phyloP scores from a whole-genome alignment of 495 filamentous ascomycete genomes.

The Hamigera avellanea region DNA sequence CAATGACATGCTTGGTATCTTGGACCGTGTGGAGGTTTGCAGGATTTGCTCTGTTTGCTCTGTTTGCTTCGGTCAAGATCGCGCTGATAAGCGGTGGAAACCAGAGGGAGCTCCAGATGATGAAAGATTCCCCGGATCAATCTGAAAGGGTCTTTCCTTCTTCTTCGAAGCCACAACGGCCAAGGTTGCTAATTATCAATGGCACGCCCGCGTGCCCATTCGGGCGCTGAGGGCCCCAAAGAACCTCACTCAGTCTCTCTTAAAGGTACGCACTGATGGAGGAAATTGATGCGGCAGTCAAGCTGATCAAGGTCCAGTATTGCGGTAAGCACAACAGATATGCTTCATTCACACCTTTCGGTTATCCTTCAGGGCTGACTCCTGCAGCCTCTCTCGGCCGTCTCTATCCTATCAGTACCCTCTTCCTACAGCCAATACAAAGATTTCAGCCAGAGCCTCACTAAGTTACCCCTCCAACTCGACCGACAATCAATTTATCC shows the following conservation, averaged over 20 bases:
- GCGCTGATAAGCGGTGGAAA: not conserved
- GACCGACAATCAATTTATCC: conserved; percentile 40
- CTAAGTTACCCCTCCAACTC: conserved; percentile 40
- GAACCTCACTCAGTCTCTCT: conserved; percentile 78
- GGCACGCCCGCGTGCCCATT: conserved; percentile 34
- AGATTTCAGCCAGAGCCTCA: conserved; percentile 39
- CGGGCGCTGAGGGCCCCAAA: conserved; percentile 48
- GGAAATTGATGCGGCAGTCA: conserved; percentile 1
- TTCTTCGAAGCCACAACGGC: too few relatives aligned
- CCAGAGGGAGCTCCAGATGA: too few relatives aligned
- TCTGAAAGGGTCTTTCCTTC: too few relatives aligned
- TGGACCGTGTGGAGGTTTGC: too few relatives aligned
- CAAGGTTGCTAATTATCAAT: too few relatives aligned
- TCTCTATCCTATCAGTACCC: conserved; percentile 46
- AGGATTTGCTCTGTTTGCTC: not conserved
- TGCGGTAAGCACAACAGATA: conserved; percentile 32
- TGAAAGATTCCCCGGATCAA: too few relatives aligned
- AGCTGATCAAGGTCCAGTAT: conserved; percentile 25
- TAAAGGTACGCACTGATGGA: conserved; percentile 44
- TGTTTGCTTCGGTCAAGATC: not conserved
- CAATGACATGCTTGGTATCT: too few relatives aligned
- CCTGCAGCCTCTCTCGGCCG: conserved; percentile 41
- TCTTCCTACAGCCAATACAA: conserved; percentile 37
- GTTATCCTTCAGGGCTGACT: too few relatives aligned
- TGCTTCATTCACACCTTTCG: not conserved